phyloP scores from a whole-genome alignment of 495 filamentous ascomycete species.

The Penicillium pulvis region DNA sequence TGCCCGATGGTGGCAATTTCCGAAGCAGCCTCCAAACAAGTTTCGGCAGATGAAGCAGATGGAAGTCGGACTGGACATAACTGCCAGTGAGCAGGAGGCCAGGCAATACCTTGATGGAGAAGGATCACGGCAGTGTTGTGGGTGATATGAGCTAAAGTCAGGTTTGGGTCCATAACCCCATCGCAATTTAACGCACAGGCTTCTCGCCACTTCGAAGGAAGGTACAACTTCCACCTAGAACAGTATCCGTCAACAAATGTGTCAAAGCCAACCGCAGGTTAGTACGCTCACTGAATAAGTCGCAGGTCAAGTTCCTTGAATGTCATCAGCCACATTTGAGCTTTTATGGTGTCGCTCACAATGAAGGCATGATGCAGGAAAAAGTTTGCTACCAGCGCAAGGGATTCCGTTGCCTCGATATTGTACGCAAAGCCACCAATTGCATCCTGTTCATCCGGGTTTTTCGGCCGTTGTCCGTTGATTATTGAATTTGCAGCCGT shows the following conservation, averaged over 20 bases:
- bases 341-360: slow-evolving; percentile 27
- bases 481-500: too few relatives aligned
- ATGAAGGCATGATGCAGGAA: slow-evolving; percentile 22
- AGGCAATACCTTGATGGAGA: not conserved
- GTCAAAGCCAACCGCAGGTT: too few relatives aligned
- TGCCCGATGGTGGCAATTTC: slow-evolving; percentile 14
- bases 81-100: not conserved
- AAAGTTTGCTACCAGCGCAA: slow-evolving; percentile 14
- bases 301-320: slow-evolving; percentile 22
- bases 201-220: slow-evolving; percentile 40
- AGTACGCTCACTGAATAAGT: slow-evolving; percentile 18
- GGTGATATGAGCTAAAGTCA: slow-evolving; percentile 17
- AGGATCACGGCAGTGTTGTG: slow-evolving; percentile 4
- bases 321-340: slow-evolving; percentile 35
- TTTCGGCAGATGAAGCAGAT: slow-evolving; percentile 28
- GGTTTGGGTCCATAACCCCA: slow-evolving; percentile 13
- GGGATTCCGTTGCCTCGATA: slow-evolving; percentile 29
- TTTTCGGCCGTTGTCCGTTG: too few relatives aligned
- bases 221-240: slow-evolving; percentile 41
- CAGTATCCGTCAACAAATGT: too few relatives aligned
- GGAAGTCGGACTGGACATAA: slow-evolving; percentile 27
- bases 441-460: not conserved
- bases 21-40: slow-evolving; percentile 8
- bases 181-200: slow-evolving; percentile 8
- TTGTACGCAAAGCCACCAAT: slow-evolving; percentile 17